Base-by-base conservation (phyloP, 768 basidiomycete species). In the Tricholoma hemisulphureum region DNA sequence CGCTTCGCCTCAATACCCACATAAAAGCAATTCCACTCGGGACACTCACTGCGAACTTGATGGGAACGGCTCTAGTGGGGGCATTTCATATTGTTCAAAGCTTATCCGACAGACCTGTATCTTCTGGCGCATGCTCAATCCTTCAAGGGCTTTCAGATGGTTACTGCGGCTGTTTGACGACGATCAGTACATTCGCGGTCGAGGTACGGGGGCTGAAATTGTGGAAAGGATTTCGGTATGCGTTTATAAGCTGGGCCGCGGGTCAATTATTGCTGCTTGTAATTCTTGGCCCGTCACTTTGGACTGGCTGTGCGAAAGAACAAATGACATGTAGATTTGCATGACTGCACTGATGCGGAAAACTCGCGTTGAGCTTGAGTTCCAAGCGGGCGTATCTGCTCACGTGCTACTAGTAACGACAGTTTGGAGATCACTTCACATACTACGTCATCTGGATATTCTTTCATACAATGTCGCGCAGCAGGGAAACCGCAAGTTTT, bases 81-180 rank as follows among this genome's bases (percentile, higher is more conserved):
- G 75, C 80, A 21, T 85, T 89, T 63, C 86, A 84, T 63, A 84
- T 90, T 51, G 70, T 93, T 41, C 90, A 93, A 69, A 82, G 10
- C 60, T 69, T 31, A 59, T 72, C 31, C 75, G 80, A 10, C 69
- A 76, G 7, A 82, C 87, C 64, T n/a, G 58, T 67, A 18, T 62
- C 64, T 1, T 68, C 72, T 20, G 73, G 79, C 58, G 78, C 82
- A 31, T 97, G 95, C 67, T 78, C 82, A 23, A 76, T 93, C 18
- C 71, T 98, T 39, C 88, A 91, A 67, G 95, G 93, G 1, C 73
- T 98, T 34, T 77, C 79, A 21, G 93, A 98, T 68, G 97, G 97
- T 6, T 98, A 93, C 68, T 98, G 95, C 68, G 97, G 95, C 10
- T 95, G 93, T 74, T 77, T 98, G 63, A 95, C 89, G 1, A 99